Conservation (phyloP, 306 rosid species). For the Gynostemma pentaphyllum region DNA sequence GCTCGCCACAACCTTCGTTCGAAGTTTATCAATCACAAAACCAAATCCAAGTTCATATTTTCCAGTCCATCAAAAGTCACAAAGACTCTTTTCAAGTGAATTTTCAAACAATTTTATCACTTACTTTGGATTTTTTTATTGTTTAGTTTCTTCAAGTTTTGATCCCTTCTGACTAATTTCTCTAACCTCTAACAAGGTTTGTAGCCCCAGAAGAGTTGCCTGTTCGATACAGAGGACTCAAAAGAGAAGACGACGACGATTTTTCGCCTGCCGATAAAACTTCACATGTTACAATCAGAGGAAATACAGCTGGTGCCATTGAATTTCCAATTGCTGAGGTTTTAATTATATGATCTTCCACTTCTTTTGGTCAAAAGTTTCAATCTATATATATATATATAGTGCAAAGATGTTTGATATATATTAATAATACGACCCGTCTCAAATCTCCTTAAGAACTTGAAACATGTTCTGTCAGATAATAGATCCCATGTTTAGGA, state of each 20-base stretch:
- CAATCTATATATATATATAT: too few relatives aligned
- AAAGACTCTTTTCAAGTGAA: constrained; percentile 67
- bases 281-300: constrained; percentile 33
- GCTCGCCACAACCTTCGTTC: constrained; percentile 42
- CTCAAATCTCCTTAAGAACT: too few relatives aligned
- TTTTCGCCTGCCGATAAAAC: constrained; percentile 46
- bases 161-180: background rate
- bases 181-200: constrained; percentile 22
- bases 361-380: too few relatives aligned
- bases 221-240: constrained; percentile 66
- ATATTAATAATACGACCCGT: too few relatives aligned
- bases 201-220: constrained; percentile 71
- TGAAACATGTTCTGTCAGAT: too few relatives aligned
- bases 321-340: constrained; percentile 58
- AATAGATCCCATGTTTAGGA: too few relatives aligned
- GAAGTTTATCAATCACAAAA: constrained; percentile 33
- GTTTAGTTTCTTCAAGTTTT: background rate
- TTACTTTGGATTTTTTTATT: too few relatives aligned
- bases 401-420: background rate
- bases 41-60: constrained; percentile 43
- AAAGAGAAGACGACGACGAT: constrained; percentile 47
- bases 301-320: constrained; percentile 22
- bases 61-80: constrained; percentile 47
- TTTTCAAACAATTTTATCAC: background rate
- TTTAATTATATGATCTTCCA: too few relatives aligned